Percentiles rank a stretch among this genome's conserved stretches.
Conservation (phyloP, 202 grass and related monocot genomes). For the Zoysia matrella region DNA sequence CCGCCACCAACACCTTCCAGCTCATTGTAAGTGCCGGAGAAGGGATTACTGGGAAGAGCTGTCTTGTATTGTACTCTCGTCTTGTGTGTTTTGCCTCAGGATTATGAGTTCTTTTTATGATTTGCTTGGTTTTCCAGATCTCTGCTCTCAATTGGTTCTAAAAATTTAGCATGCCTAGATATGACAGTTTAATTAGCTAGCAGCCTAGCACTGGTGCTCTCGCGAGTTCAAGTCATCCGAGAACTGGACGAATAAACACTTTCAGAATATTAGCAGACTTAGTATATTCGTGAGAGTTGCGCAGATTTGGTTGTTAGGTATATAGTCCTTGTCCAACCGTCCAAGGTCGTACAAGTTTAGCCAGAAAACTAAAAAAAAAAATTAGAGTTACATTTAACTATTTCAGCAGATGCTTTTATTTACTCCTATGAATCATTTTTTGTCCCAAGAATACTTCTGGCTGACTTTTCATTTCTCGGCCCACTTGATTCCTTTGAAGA, state of each 20-base stretch:
- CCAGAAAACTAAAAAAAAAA: not conserved
- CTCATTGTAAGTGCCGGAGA: conserved; percentile 52
- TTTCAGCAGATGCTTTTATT: not conserved
- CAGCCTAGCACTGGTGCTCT: not conserved
- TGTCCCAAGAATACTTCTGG: not conserved
- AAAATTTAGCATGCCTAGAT: no score
- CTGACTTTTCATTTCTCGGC: not conserved
- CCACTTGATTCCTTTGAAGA: not conserved
- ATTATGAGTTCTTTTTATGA: not conserved
- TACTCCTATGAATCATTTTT: not conserved
- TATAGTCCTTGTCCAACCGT: not conserved
- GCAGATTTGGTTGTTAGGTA: not conserved
- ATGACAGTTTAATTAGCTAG: no score
- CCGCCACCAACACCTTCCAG: conserved; percentile 62
- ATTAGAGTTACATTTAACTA: not conserved
- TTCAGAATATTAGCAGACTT: not conserved
- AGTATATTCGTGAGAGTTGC: not conserved
- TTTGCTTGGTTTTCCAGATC: not conserved
- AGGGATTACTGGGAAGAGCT: not conserved
- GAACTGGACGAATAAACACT: not conserved
- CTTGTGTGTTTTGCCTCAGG: not conserved
- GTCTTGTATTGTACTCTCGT: no score
- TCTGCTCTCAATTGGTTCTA: not conserved
- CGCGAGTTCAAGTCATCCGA: not conserved
- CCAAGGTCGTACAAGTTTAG: not conserved